phyloP scores from a whole-genome alignment of 192 early-diverging fungal species.

The Coemansia sp. region DNA sequence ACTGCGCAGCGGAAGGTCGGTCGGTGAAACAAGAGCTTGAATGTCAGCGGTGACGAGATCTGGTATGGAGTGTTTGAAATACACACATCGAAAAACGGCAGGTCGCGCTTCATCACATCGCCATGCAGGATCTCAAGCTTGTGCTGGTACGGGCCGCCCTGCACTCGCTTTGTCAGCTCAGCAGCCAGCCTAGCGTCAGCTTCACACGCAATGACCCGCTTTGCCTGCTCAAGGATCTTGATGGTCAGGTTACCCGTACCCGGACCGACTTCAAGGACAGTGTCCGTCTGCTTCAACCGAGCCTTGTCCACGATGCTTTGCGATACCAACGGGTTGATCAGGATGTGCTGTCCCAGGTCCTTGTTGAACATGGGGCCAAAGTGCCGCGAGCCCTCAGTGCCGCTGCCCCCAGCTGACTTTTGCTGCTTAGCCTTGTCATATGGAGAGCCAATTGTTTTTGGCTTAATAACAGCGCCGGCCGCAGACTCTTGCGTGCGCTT shows the following conservation, averaged over 20 bases:
- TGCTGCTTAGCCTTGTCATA: constrained; percentile 33
- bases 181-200: constrained; percentile 96
- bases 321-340: constrained; percentile 97
- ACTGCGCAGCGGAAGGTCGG: constrained; percentile 89
- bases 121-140: constrained; percentile 93
- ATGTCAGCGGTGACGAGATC: constrained; percentile 94
- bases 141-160: constrained; percentile 69
- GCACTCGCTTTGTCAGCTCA: constrained; percentile 95
- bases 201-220: constrained; percentile 95
- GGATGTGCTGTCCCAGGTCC: constrained; percentile 96
- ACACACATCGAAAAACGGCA: constrained; percentile 98
- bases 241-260: constrained; percentile 99
- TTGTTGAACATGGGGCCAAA: constrained; percentile 97
- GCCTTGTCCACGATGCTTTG: constrained; percentile 98
- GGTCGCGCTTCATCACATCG: constrained; percentile 95
- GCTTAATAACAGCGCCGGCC: constrained; percentile 38
- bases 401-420: constrained; percentile 9
- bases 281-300: constrained; percentile 66
- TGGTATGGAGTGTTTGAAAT: constrained; percentile 98
- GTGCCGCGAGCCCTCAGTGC: constrained; percentile 37
- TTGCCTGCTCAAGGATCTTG: constrained; percentile 88
- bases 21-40: constrained; percentile 96
- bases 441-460: constrained; percentile 47
- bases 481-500: constrained; percentile 55
- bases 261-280: constrained; percentile 92